Percentiles rank a stretch among this genome's conserved stretches.
Conservation (phyloP, 345 rosid genomes). For the Hibiscus tridactylites region DNA sequence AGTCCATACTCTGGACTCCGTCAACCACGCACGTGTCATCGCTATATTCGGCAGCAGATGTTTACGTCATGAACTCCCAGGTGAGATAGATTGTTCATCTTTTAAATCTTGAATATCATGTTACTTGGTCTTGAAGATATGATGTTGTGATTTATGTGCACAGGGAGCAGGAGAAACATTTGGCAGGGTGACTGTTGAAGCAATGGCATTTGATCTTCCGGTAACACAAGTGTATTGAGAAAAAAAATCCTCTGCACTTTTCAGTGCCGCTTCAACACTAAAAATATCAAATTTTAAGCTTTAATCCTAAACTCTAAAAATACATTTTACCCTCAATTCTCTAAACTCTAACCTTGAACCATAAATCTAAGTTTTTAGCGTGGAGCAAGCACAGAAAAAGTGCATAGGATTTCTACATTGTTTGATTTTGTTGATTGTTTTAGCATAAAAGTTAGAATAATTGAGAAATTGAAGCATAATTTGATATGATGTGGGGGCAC, state of each 20-base stretch:
- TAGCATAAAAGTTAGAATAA: background rate
- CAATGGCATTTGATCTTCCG: constrained; percentile 92
- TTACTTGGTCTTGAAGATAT: background rate
- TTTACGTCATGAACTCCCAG: constrained; percentile 88
- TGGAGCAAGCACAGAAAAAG: no score
- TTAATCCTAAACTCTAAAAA: no score
- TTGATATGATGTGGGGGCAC: background rate
- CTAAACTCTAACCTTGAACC: no score
- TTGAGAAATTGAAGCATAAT: background rate
- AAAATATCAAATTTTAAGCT: no score
- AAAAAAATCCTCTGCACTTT: no score
- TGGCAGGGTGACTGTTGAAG: constrained; percentile 97
- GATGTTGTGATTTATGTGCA: background rate
- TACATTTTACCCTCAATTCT: no score
- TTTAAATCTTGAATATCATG: background rate
- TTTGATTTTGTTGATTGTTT: background rate
- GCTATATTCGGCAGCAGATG: constrained; percentile 94
- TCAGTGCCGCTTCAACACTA: no score
- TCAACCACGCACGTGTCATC: constrained; percentile 84
- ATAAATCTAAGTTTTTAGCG: no score
- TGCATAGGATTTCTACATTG: background rate
- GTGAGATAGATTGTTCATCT: constrained; percentile 25
- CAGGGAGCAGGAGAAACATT: constrained; percentile 95
- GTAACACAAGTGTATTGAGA: constrained; percentile 22
- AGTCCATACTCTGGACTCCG: constrained; percentile 67